Evolutionary conservation across 208 protist genomes (phyloP).

Genomic region (Leishmania braziliensis): DNA sequence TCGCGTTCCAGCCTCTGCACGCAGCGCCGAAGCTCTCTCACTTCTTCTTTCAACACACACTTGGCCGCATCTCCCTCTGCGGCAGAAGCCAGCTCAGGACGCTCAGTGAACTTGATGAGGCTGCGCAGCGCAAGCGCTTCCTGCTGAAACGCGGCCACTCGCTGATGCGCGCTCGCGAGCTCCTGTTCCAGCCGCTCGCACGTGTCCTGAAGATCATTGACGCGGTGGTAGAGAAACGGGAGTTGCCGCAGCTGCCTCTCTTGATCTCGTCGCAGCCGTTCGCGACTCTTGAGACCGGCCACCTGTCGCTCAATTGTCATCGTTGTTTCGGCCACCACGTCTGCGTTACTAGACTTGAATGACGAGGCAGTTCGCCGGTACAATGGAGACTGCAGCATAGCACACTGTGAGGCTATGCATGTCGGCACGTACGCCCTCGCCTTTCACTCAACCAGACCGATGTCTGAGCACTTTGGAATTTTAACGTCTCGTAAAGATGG

Average conservation of each 20-base stretch:
- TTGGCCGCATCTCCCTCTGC: conserved; percentile 29
- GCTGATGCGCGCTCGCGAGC: conserved; percentile 34
- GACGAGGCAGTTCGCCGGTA: background rate
- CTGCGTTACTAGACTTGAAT: background rate
- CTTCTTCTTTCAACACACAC: conserved; percentile 38
- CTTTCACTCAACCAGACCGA: background rate
- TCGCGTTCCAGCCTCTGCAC: conserved; percentile 30
- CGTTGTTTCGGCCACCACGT: background rate
- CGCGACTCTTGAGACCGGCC: background rate
- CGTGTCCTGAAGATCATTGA: conserved; percentile 30
- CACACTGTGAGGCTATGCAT: background rate
- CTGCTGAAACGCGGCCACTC: conserved; percentile 37
- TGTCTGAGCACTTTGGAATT: background rate
- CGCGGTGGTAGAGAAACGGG: conserved; percentile 34
- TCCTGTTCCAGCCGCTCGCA: conserved; percentile 42
- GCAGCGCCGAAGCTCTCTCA: conserved; percentile 29
- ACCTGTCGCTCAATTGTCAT: background rate
- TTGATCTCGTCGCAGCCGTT: conserved; percentile 20
- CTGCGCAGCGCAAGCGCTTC: conserved; percentile 46
- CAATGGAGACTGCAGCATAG: background rate
- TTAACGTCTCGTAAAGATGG: background rate
- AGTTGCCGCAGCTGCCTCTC: conserved; percentile 36
- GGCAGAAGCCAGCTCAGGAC: conserved; percentile 38
- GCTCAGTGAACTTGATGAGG: conserved; percentile 42
- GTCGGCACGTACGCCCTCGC: background rate